Conservation (phyloP, 139 green algal genomes). For the Picochlorum sp. region DNA sequence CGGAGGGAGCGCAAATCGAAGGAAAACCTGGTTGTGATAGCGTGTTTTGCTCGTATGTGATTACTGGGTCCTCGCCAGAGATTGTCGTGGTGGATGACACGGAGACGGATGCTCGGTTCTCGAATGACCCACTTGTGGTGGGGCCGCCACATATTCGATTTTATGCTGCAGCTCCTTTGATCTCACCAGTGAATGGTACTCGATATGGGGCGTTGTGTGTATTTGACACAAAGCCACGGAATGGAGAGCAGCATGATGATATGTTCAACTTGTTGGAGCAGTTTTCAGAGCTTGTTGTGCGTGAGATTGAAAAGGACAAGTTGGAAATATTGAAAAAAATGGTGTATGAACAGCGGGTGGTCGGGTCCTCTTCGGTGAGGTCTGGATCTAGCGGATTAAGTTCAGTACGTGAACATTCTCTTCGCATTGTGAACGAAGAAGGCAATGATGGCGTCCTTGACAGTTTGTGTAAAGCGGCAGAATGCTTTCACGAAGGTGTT, state of each 20-base stretch:
- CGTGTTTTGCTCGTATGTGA: conserved; percentile 80
- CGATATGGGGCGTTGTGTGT: conserved; percentile 72
- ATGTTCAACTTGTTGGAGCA: conserved; percentile 62
- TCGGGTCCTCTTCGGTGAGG: neutral
- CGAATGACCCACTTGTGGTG: conserved; percentile 60
- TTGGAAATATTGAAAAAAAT: conserved; percentile 25
- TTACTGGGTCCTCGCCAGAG: conserved; percentile 58
- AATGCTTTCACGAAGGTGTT: conserved; percentile 65
- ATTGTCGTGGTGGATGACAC: conserved; percentile 71
- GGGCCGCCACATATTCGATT: conserved; percentile 66
- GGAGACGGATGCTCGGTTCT: conserved; percentile 60
- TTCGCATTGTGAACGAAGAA: neutral
- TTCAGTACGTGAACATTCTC: neutral
- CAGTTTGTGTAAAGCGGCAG: conserved; percentile 10
- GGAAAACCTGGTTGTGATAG: conserved; percentile 48
- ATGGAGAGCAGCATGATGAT: conserved; percentile 50
- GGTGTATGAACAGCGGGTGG: conserved; percentile 25
- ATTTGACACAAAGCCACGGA: conserved; percentile 64
- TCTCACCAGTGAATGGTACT: conserved; percentile 47
- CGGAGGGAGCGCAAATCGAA: conserved; percentile 40
- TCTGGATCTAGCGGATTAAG: neutral
- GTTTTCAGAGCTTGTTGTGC: conserved; percentile 74
- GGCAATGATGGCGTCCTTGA: neutral
- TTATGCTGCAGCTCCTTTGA: conserved; percentile 76
- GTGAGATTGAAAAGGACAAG: conserved; percentile 77